Conservation (phyloP, 306 rosid genomes). For the Vigna unguiculata region DNA sequence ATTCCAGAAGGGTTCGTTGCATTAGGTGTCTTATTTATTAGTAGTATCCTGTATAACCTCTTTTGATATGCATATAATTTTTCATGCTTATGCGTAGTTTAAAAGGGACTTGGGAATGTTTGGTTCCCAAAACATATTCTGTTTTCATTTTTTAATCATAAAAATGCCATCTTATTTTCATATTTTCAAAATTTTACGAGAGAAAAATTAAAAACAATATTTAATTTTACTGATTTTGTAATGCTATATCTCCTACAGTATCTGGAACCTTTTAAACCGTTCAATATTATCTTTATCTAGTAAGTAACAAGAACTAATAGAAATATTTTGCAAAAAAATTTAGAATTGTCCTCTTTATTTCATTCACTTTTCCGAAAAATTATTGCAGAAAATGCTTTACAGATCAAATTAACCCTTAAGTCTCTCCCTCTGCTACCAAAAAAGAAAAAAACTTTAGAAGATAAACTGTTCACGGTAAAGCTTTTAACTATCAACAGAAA, state of each 20-base stretch:
- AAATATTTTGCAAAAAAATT: neutral
- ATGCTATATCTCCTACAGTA: neutral
- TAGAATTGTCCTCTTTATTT: neutral
- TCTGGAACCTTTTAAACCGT: neutral
- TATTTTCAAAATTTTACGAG: neutral
- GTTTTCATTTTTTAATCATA: neutral
- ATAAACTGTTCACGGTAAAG: neutral
- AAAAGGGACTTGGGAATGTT: conserved; percentile 2
- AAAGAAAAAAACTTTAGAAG: neutral
- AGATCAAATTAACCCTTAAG: neutral
- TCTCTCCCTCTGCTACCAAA: neutral
- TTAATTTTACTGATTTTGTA: neutral
- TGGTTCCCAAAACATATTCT: neutral
- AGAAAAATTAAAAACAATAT: neutral
- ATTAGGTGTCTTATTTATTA: conserved; percentile 11
- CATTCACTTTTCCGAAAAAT: neutral
- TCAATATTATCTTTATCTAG: neutral
- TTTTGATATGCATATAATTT: neutral
- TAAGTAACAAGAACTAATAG: neutral
- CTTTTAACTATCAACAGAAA: conserved; percentile 7
- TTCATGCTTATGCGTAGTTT: conserved; percentile 5
- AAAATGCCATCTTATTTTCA: neutral
- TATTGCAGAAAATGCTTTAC: neutral
- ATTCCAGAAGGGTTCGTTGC: conserved; percentile 9
- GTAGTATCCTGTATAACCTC: neutral